These are phyloP conservation scores for Trifolium dubium DNA, from an alignment of 306 rosid genomes.

Conservation along the genomic window DNA sequence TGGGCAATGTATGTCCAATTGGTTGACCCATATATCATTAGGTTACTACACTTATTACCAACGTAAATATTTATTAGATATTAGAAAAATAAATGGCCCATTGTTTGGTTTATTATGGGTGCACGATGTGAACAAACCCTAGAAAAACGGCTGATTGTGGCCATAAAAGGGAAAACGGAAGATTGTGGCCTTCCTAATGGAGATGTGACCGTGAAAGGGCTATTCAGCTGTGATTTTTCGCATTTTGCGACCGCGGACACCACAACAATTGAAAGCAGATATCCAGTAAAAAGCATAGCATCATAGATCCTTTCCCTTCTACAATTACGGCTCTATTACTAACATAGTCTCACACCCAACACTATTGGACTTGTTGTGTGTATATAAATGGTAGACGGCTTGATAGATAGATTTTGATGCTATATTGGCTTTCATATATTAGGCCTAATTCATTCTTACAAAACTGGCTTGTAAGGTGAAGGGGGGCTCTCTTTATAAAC, in stretches of 20 bases:
- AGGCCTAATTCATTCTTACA: neutral
- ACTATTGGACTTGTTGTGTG: neutral
- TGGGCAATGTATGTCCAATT: neutral
- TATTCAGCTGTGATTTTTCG: too few species aligned
- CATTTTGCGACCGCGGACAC: too few species aligned
- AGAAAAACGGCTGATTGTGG: too few species aligned
- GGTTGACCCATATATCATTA: neutral
- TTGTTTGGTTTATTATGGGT: neutral
- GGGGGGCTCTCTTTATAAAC: neutral
- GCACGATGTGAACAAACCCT: neutral
- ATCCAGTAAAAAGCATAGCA: neutral
- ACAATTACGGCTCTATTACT: neutral
- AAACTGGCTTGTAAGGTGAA: neutral
- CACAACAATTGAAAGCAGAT: too few species aligned
- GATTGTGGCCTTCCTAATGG: too few species aligned
- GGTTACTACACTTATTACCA: neutral
- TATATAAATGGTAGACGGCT: neutral
- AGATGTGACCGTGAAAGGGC: too few species aligned
- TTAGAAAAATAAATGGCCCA: neutral
- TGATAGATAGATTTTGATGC: neutral
- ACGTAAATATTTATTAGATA: neutral
- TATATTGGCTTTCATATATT: neutral
- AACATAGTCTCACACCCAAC: neutral
- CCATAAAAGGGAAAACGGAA: too few species aligned
- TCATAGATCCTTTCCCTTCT: neutral